Percentiles rank a stretch among this genome's conserved stretches.
These are phyloP conservation scores for Oryza longistaminata DNA, from an alignment of 176 grass and related monocot species.

Conservation along the genomic window DNA sequence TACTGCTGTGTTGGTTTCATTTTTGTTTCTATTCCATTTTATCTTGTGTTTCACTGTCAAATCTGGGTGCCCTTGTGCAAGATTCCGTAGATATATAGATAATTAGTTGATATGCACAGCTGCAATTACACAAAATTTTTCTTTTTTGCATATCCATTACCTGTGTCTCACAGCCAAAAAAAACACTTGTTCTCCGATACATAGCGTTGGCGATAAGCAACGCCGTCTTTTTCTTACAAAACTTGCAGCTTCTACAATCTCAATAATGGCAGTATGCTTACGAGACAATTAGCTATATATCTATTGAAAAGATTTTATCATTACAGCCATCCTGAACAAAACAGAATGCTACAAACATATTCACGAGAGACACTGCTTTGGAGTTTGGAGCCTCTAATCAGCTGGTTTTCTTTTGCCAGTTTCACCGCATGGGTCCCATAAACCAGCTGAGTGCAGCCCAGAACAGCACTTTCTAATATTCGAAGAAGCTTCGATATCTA, in stretches of 20 bases:
- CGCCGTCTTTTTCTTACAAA: not conserved
- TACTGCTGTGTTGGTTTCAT: too few relatives aligned
- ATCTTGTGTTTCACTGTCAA: too few relatives aligned
- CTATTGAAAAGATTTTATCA: constrained; percentile 1
- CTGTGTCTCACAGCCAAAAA: too few relatives aligned
- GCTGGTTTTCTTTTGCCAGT: not conserved
- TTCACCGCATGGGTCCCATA: not conserved
- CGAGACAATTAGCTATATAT: not conserved
- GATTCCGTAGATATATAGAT: too few relatives aligned
- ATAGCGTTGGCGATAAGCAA: constrained; percentile 6
- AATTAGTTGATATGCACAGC: too few relatives aligned
- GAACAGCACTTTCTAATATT: not conserved
- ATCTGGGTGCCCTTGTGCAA: too few relatives aligned
- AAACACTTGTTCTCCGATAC: not conserved
- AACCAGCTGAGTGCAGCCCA: not conserved
- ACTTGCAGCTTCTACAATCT: constrained; percentile 18
- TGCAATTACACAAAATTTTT: too few relatives aligned
- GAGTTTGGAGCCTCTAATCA: not conserved
- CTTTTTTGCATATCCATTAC: not conserved
- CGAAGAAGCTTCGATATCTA: constrained; percentile 5
- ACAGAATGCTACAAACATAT: constrained; percentile 11
- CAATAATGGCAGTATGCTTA: not conserved
- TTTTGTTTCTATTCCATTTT: too few relatives aligned
- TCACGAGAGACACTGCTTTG: not conserved
- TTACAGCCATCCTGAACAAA: constrained; percentile 14